Evolutionary conservation across 306 rosid genomes (phyloP).

Genomic region (Quercus suber): DNA sequence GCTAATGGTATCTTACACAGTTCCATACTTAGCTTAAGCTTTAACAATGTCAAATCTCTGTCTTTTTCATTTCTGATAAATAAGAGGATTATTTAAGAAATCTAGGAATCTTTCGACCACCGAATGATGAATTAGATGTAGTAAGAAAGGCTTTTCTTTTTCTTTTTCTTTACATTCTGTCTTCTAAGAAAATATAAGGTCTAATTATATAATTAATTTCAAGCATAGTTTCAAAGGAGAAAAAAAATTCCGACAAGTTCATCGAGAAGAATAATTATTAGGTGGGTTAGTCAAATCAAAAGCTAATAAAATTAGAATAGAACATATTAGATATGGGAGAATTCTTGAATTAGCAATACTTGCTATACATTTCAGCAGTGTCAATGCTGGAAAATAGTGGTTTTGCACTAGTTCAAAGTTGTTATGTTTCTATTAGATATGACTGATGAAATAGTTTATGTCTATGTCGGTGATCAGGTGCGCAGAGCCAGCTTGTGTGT

Average conservation of each 20-base stretch:
- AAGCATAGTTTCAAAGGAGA: not conserved
- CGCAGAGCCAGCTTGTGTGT: slow-evolving; percentile 96
- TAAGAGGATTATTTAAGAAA: not conserved
- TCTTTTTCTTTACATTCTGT: not conserved
- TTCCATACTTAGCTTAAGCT: not conserved
- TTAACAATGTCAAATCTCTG: slow-evolving; percentile 23
- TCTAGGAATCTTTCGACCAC: slow-evolving; percentile 21
- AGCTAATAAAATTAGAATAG: not conserved
- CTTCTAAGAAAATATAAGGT: not conserved
- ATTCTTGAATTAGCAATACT: slow-evolving; percentile 1
- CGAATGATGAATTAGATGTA: slow-evolving; percentile 7
- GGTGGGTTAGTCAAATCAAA: not conserved
- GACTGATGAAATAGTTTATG: not conserved
- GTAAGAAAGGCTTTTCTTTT: slow-evolving; percentile 15
- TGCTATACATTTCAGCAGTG: not conserved
- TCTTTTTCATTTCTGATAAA: slow-evolving; percentile 17
- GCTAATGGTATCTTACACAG: slow-evolving; percentile 62
- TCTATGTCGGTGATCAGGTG: slow-evolving; percentile 44
- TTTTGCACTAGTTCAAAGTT: not conserved
- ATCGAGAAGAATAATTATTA: not conserved
- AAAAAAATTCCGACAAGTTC: not conserved
- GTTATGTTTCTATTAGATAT: not conserved
- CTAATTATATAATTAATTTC: not conserved
- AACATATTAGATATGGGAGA: not conserved
- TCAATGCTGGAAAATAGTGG: slow-evolving; percentile 8